Conservation (phyloP, 2,329 filamentous ascomycete genomes). For the Arachnomyces sp. region DNA sequence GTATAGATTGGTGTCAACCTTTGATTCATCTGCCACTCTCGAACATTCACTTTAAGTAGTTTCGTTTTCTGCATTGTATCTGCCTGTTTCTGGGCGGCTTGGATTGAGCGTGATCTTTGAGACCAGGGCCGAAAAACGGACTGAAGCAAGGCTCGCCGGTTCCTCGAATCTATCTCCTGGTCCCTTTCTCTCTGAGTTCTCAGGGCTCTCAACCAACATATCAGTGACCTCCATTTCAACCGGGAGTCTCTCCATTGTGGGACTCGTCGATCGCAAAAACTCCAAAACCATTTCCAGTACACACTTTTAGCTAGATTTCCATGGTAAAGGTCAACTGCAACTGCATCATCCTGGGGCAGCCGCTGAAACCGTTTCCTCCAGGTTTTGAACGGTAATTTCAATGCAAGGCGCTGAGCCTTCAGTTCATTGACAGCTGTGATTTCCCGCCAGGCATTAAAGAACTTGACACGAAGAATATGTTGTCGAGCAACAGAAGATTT, state of each 20-base stretch:
- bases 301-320: conserved; percentile 23
- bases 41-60: conserved; percentile 29
- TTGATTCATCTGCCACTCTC: conserved; percentile 36
- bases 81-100: conserved; percentile 23
- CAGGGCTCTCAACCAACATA: conserved; percentile 34
- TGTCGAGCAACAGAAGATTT: conserved; percentile 61
- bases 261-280: conserved; percentile 36
- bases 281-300: conserved; percentile 40
- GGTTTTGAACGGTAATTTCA: conserved; percentile 47
- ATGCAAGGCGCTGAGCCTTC: conserved; percentile 44
- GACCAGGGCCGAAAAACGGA: conserved; percentile 29
- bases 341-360: conserved; percentile 27
- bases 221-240: conserved; percentile 33
- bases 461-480: conserved; percentile 61
- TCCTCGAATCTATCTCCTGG: conserved; percentile 29
- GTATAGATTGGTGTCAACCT: conserved; percentile 35
- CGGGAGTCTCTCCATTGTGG: conserved; percentile 36
- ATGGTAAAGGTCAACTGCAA: conserved; percentile 25
- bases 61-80: conserved; percentile 24
- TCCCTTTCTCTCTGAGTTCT: conserved; percentile 33
- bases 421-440: conserved; percentile 56
- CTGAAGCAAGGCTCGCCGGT: conserved; percentile 21
- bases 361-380: conserved; percentile 43
- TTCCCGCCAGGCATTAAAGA: conserved; percentile 62
- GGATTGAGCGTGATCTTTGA: conserved; percentile 23